Base-by-base conservation (phyloP, 139 green algal species). In the Chlorella sp. region DNA sequence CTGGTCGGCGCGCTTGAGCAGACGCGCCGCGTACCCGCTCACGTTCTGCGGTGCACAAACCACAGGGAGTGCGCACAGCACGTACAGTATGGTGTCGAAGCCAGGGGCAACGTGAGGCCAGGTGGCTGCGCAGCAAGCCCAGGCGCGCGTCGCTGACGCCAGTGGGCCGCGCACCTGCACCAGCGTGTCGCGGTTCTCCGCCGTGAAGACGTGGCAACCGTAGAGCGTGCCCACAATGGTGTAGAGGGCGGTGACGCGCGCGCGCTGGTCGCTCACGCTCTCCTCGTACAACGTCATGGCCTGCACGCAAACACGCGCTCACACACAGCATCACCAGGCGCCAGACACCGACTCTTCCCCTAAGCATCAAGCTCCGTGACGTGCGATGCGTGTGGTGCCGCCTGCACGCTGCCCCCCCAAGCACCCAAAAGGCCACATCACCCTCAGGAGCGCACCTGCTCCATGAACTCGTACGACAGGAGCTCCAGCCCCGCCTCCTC, bases 201-300 rank as follows among this genome's bases (percentile, higher is more conserved):
- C 33, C 4, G 68, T 64, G 51, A 99, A 95, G 1, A 91, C 78
- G 66, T 83, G 74, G 85, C 88, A 93, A 66, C 80, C 72, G 65
- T 96, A 87, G 62, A 99, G 79, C 2, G 86, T 88, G 50, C 91
- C 91, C 26, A 97, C 80, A 75, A 98, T 95, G 64, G 87, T 75
- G 31, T 92, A 81, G 68, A 98, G 86, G 3, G 78, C 83, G 5
- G 78, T 79, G 35, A 67, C 64, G 59, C 76, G 80, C 0, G 66
- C 42, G 20, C 73, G 76, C 62, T 82, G 80, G 79, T 97, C 92
- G 0, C 88, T 73, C 10, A 98, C 88, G 5, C 77, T 76, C 71
- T 98, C 92, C 79, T 99, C 95, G 77, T 96, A 98, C 61, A 99
- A 59, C 17, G 85, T 75, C 72, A 97, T 94, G 2, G 94, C 93